Conservation (phyloP, 345 rosid genomes). For the Gossypium ekmanianum region DNA sequence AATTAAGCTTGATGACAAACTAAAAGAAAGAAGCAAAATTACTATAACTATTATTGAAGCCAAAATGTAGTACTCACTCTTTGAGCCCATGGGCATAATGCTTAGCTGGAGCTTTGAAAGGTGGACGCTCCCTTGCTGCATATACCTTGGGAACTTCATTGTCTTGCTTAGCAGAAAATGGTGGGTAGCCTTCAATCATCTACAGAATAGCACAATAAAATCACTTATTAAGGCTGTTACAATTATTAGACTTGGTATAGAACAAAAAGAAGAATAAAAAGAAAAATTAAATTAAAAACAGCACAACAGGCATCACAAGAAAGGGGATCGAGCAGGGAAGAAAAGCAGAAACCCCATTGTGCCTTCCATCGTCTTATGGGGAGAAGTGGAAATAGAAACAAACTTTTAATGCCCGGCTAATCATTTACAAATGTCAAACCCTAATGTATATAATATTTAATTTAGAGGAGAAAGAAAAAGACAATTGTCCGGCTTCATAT, state of each 20-base stretch:
- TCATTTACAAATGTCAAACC: neutral
- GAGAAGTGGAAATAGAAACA: neutral
- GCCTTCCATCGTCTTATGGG: neutral
- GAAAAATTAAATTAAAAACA: neutral
- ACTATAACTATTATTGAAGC: neutral
- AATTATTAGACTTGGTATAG: neutral
- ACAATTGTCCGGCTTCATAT: neutral
- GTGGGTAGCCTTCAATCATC: constrained; percentile 88
- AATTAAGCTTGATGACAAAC: neutral
- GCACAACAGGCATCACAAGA: neutral
- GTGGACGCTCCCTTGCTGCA: constrained; percentile 50
- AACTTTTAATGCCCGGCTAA: neutral
- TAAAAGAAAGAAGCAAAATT: neutral
- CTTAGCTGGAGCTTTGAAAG: constrained; percentile 71
- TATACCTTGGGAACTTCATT: constrained; percentile 58
- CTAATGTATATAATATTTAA: neutral
- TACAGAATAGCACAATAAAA: constrained; percentile 24
- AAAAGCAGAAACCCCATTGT: neutral
- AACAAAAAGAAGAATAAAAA: neutral
- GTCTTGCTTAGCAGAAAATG: constrained; percentile 64
- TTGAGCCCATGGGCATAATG: constrained; percentile 74
- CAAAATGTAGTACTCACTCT: constrained; percentile 47
- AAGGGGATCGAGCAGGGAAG: neutral
- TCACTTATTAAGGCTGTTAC: constrained; percentile 7
- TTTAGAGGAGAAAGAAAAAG: too few relatives aligned